Evolutionary conservation across 1,284 basidiomycete species (phyloP).

Genomic region (Farysia itapuensis): DNA sequence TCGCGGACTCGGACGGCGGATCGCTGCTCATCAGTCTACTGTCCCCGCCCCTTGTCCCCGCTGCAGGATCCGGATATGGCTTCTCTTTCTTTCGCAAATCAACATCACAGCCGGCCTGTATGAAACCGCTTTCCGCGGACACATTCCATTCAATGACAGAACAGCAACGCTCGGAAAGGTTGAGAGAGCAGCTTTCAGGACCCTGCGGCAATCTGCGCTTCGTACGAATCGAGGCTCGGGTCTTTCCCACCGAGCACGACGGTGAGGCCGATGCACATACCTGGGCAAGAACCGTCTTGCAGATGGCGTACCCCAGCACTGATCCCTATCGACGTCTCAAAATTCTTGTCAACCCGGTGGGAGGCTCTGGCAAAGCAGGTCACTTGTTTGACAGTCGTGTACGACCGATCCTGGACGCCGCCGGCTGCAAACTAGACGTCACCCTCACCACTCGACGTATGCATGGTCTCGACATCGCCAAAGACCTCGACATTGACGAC

Average conservation of each 20-base stretch:
- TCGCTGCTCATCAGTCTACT: constrained; percentile 48
- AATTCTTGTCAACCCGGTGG: constrained; percentile 82
- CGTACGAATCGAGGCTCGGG: constrained; percentile 47
- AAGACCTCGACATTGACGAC: constrained; percentile 67
- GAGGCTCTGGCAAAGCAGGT: constrained; percentile 78
- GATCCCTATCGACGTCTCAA: constrained; percentile 40
- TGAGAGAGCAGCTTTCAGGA: constrained; percentile 38
- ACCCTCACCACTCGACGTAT: constrained; percentile 64
- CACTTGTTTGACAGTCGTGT: constrained; percentile 70
- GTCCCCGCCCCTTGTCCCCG: constrained; percentile 28
- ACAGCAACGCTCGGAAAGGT: constrained; percentile 6
- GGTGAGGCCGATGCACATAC: constrained; percentile 6
- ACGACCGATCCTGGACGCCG: constrained; percentile 77
- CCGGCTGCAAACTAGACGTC: constrained; percentile 71
- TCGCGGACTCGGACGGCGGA: constrained; percentile 51
- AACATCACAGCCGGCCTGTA: constrained; percentile 11
- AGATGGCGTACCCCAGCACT: constrained; percentile 24
- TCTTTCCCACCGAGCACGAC: constrained; percentile 4
- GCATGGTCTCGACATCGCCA: constrained; percentile 75
- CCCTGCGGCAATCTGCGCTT: constrained; percentile 45
- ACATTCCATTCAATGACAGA: constrained; percentile 8
- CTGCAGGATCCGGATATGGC: constrained; percentile 1
- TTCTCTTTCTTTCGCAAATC: constrained; percentile 32
- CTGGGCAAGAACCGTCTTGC: constrained; percentile 38
- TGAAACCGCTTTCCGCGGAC: constrained; percentile 14